These are phyloP conservation scores for Talaromyces sp. DNA, from an alignment of 2,329 filamentous ascomycete species.

Conservation along the genomic window DNA sequence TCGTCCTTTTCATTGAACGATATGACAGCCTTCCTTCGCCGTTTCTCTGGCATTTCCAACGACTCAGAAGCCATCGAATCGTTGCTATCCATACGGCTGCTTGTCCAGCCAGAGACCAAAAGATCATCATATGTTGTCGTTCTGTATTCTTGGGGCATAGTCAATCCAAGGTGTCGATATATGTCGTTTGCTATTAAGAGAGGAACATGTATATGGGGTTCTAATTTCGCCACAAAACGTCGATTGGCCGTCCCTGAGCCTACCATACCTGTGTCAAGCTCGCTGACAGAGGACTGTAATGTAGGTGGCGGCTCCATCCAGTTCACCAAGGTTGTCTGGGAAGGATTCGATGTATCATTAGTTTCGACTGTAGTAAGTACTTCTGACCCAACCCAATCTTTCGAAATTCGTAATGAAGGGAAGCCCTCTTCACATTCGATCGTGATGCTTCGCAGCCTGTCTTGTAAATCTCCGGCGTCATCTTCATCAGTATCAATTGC, in stretches of 20 bases:
- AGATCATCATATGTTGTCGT: conserved; percentile 36
- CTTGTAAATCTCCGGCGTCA: conserved; percentile 17
- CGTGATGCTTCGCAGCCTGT: conserved; percentile 32
- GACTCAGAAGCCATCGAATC: conserved; percentile 3
- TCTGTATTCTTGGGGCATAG: conserved; percentile 38
- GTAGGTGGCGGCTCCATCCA: conserved; percentile 38
- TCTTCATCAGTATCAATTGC: conserved; percentile 21
- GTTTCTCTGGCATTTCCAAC: conserved; percentile 22
- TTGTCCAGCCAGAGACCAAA: conserved; percentile 26
- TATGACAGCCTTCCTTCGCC: conserved; percentile 30
- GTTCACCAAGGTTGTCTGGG: conserved; percentile 22
- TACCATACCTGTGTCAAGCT: conserved; percentile 35
- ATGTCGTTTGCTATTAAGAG: conserved; percentile 39
- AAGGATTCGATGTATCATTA: neutral
- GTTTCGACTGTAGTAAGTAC: conserved; percentile 23
- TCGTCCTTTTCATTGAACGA: conserved; percentile 28
- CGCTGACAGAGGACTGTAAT: conserved; percentile 27
- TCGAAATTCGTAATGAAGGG: conserved; percentile 40
- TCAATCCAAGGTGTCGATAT: conserved; percentile 36
- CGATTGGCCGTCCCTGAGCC: conserved; percentile 37
- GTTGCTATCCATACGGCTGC: neutral
- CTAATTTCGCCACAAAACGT: conserved; percentile 41
- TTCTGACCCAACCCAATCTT: conserved; percentile 39
- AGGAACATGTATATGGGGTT: conserved; percentile 40
- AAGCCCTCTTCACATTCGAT: conserved; percentile 44